These are phyloP conservation scores for Vaccinium myrtillus DNA, from an alignment of 148 eudicot species.

Conservation along the genomic window DNA sequence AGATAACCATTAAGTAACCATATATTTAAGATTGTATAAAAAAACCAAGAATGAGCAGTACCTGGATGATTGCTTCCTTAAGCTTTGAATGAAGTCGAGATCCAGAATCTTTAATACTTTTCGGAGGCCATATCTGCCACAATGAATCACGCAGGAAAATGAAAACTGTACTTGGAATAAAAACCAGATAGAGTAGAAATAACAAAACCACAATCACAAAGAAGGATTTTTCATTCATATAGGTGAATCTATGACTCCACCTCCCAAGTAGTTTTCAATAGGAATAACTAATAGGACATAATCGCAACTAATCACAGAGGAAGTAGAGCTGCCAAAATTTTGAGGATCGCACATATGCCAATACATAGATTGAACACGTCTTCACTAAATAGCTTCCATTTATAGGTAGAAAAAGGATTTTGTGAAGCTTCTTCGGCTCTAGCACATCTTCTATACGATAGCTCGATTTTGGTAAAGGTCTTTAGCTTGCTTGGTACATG, in stretches of 20 bases:
- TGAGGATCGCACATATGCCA: neutral
- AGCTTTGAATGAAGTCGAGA: conserved; percentile 81
- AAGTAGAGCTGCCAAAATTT: neutral
- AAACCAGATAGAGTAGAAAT: conserved; percentile 10
- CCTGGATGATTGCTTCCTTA: conserved; percentile 88
- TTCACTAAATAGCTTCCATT: neutral
- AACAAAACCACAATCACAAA: conserved; percentile 3
- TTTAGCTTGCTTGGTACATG: neutral
- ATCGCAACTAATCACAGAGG: neutral
- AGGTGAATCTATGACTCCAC: neutral
- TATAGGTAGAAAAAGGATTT: neutral
- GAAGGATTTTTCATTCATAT: neutral
- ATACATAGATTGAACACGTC: neutral
- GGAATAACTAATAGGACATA: neutral
- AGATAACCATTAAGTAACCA: neutral
- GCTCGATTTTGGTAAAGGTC: neutral
- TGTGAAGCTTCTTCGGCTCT: neutral
- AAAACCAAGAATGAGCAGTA: conserved; percentile 30
- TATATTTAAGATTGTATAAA: neutral
- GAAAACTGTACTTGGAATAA: neutral
- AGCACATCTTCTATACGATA: neutral
- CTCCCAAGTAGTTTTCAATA: neutral
- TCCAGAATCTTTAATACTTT: conserved; percentile 86
- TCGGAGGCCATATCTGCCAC: conserved; percentile 98
- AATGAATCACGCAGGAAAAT: conserved; percentile 17